Evolutionary conservation across 768 basidiomycete genomes (phyloP).

Genomic region (Suillus sp.): DNA sequence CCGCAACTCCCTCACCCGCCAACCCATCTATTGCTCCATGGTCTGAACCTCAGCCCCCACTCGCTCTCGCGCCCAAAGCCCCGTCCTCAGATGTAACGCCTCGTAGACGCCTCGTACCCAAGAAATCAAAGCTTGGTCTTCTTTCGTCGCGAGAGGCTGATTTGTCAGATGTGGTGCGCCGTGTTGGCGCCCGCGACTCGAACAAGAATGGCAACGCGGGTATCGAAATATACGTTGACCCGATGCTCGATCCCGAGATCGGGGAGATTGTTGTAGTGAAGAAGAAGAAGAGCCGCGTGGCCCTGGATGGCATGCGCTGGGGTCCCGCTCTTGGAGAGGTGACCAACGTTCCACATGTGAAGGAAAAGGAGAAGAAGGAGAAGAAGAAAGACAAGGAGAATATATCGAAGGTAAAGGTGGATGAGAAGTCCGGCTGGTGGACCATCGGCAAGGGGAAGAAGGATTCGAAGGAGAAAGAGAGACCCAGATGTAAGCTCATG

Average conservation of each 20-base stretch:
- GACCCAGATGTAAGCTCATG: constrained; percentile 34
- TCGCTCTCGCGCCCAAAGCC: not conserved
- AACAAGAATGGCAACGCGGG: constrained; percentile 41
- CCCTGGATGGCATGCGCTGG: constrained; percentile 55
- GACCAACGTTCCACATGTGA: constrained; percentile 51
- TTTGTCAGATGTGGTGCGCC: constrained; percentile 61
- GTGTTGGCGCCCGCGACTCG: constrained; percentile 40
- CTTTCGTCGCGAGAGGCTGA: constrained; percentile 45
- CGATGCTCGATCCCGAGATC: constrained; percentile 61
- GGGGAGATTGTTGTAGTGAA: constrained; percentile 74
- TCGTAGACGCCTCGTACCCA: constrained; percentile 65
- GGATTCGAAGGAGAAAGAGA: constrained; percentile 57
- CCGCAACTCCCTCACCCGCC: constrained; percentile 12
- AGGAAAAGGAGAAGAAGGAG: constrained; percentile 37
- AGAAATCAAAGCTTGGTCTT: constrained; percentile 66
- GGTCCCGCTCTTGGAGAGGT: constrained; percentile 58
- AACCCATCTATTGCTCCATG: too few relatives aligned
- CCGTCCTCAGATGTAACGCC: constrained; percentile 22
- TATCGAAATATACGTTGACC: constrained; percentile 75
- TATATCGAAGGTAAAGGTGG: constrained; percentile 42
- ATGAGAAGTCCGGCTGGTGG: constrained; percentile 76
- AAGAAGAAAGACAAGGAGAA: constrained; percentile 37
- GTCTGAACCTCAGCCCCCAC: too few relatives aligned
- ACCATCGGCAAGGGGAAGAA: constrained; percentile 74
- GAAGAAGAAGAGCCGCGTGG: constrained; percentile 71